Base-by-base conservation (phyloP, 495 filamentous ascomycete species). In the Aspergillus bertholletiae region DNA sequence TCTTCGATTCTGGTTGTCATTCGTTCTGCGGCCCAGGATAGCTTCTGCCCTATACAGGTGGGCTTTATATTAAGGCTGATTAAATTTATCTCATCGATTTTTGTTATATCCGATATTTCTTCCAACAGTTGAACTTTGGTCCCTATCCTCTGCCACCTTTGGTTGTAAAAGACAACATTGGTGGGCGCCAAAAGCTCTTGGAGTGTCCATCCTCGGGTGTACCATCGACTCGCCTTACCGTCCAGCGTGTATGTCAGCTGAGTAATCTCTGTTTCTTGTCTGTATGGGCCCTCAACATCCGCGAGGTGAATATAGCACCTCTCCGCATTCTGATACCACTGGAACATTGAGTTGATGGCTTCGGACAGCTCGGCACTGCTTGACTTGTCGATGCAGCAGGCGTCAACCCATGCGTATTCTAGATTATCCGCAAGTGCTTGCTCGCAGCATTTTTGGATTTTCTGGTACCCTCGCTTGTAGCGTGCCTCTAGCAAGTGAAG, bases 321-420 rank as follows among this genome's bases (percentile, higher is more conserved):
- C n/a, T n/a, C n/a, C n/a, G n/a, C n/a, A n/a, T n/a, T n/a, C n/a
- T n/a, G n/a, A n/a, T n/a, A n/a, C n/a, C n/a, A 49, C 77, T 74
- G n/a, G n/a, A n/a, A n/a, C n/a, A n/a, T n/a, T n/a, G n/a, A n/a
- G n/a, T n/a, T n/a, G n/a, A n/a, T n/a, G 11, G 73, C 65, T 51
- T 75, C 60, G 15, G 43, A 60, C 13, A 75, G 49, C 53, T 74
- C 73, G 2, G 73, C 61, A 51, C 60, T 68, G 37, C 54, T 62
- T 11, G 37, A 34, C 51, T 68, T 66, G 35, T 70, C 63, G 49
- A 72, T 76, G 41, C 72, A 76, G 52, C 68, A 74, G 5, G 73
- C 76, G 56, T 77, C 74, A 5, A 77, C 53, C 74, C 74, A 77
- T 0, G 62, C 51, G 52, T 69, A 74, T 2, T 66, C 27, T 5